Conservation (phyloP, 2,329 filamentous ascomycete species). For the Sphaerulina vaccinii region DNA sequence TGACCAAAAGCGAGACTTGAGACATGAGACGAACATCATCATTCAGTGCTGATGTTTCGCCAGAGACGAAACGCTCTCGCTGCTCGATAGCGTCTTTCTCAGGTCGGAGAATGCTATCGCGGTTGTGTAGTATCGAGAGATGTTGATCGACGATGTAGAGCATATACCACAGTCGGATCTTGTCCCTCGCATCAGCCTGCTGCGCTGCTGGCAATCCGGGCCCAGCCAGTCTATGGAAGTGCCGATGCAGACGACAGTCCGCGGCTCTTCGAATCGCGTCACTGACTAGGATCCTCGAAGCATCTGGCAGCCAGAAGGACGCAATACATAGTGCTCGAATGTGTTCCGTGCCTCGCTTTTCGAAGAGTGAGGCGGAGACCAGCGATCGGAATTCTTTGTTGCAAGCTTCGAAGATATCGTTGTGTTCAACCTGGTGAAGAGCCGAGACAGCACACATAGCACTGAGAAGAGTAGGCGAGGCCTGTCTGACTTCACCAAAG, state of each 20-base stretch:
- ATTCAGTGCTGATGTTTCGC: slow-evolving; percentile 46
- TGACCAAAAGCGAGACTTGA: slow-evolving; percentile 58
- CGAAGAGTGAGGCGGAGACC: slow-evolving; percentile 58
- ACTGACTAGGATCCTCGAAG: slow-evolving; percentile 62
- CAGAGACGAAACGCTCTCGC: slow-evolving; percentile 56
- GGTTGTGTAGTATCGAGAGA: slow-evolving; percentile 61
- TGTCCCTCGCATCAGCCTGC: slow-evolving; percentile 53
- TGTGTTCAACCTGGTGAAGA: slow-evolving; percentile 57
- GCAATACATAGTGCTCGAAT: slow-evolving; percentile 60
- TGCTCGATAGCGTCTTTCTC: slow-evolving; percentile 59
- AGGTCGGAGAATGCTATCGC: slow-evolving; percentile 55
- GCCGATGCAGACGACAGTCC: slow-evolving; percentile 38
- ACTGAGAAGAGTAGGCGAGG: slow-evolving; percentile 56
- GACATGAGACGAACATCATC: slow-evolving; percentile 58
- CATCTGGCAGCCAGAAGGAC: slow-evolving; percentile 62
- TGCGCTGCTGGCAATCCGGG: no score
- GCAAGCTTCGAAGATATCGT: slow-evolving; percentile 53
- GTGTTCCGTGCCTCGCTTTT: slow-evolving; percentile 57
- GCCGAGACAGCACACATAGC: slow-evolving; percentile 59
- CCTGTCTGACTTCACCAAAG: slow-evolving; percentile 49
- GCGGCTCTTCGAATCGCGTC: slow-evolving; percentile 52
- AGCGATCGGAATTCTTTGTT: slow-evolving; percentile 59
- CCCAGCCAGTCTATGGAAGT: slow-evolving; percentile 11
- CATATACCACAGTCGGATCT: slow-evolving; percentile 61
- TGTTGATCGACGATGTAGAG: slow-evolving; percentile 67